phyloP scores from a whole-genome alignment of 176 grass and related monocot genomes.

The Avena atlantica region DNA sequence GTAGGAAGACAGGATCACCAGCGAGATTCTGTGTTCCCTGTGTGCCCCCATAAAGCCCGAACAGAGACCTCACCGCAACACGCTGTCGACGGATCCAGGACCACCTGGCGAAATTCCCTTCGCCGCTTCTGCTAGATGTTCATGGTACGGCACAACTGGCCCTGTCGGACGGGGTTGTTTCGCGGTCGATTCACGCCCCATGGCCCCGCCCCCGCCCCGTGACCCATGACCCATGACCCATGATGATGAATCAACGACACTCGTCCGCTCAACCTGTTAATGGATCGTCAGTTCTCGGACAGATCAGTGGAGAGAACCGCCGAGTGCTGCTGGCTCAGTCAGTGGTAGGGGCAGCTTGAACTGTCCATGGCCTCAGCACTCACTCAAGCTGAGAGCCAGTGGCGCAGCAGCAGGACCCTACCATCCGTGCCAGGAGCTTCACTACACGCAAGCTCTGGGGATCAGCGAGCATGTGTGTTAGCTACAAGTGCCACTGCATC shows the following conservation, averaged over 20 bases:
- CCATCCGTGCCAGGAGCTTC: conserved; percentile 46
- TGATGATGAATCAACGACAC: background rate
- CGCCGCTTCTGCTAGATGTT: conserved; percentile 45
- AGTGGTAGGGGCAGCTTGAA: background rate
- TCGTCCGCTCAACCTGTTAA: background rate
- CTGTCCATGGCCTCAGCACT: background rate
- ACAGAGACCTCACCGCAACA: conserved; percentile 3
- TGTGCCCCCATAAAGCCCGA: conserved; percentile 24
- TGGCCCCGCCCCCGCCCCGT: background rate
- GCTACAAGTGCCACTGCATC: conserved; percentile 22
- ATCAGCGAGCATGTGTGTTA: background rate
- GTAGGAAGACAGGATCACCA: conserved; percentile 3
- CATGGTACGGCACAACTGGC: conserved; percentile 46
- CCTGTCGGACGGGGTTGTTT: conserved; percentile 40
- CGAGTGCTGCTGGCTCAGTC: background rate
- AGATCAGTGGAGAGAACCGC: background rate
- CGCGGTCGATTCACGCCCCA: conserved; percentile 1
- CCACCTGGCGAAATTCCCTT: conserved; percentile 29
- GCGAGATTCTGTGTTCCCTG: conserved; percentile 28
- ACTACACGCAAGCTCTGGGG: conserved; percentile 8
- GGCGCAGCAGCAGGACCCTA: conserved; percentile 29
- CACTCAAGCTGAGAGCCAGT: background rate
- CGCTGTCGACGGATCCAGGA: conserved; percentile 35
- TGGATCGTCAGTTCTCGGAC: background rate
- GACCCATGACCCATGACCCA: background rate